These are phyloP conservation scores for Eleusine indica DNA, from an alignment of 176 grass and related monocot species.

Conservation along the genomic window DNA sequence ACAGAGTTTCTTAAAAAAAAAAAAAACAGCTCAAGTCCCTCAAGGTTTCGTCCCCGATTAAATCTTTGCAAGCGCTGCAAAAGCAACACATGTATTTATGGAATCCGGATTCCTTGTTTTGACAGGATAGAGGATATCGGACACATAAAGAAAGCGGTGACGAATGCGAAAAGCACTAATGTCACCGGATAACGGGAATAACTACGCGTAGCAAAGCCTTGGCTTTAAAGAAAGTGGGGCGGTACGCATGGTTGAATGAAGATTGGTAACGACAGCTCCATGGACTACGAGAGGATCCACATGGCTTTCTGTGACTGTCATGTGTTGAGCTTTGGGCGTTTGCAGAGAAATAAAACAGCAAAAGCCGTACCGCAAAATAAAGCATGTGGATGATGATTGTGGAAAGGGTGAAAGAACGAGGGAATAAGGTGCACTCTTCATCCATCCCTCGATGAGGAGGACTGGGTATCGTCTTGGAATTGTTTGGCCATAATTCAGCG, in stretches of 20 bases:
- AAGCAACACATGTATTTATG: neutral
- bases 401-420: slow-evolving; percentile 17
- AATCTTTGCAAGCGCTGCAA: neutral
- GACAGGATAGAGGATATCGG: slow-evolving; percentile 14
- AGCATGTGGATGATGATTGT: slow-evolving; percentile 17
- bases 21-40: neutral
- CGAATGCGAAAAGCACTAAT: slow-evolving; percentile 8
- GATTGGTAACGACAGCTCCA: slow-evolving; percentile 33
- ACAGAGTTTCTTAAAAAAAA: too few species aligned
- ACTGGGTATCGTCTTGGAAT: neutral
- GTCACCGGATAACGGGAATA: neutral
- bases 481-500: neutral
- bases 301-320: slow-evolving; percentile 29
- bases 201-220: neutral
- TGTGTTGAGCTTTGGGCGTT: slow-evolving; percentile 37
- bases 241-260: slow-evolving; percentile 8
- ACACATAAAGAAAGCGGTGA: slow-evolving; percentile 1
- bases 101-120: slow-evolving; percentile 14
- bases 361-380: slow-evolving; percentile 16
- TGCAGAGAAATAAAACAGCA: slow-evolving; percentile 8
- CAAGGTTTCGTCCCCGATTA: neutral
- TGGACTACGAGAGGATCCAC: slow-evolving; percentile 1
- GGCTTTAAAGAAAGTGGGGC: slow-evolving; percentile 26
- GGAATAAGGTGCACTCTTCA: slow-evolving; percentile 2
- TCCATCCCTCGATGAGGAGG: neutral